A percentile compares a stretch with the other conserved stretches of the same genome.
Conservation (phyloP, 768 basidiomycete species). For the Calocera cornea region DNA sequence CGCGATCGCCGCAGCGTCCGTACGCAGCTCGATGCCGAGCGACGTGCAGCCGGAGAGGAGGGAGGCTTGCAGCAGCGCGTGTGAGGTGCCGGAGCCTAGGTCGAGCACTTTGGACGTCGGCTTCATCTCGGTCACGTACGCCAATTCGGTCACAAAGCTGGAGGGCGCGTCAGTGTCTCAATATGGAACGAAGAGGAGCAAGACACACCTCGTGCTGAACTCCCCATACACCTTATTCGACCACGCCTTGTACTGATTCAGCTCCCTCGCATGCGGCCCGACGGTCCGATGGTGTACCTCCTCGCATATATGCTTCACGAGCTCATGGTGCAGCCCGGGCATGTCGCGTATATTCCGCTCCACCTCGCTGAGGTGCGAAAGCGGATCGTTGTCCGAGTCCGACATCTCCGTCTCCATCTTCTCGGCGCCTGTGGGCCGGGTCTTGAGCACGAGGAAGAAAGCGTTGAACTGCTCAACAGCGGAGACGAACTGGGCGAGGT, state of each 20-base stretch:
- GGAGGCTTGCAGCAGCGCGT: slow-evolving; percentile 68
- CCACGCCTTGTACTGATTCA: slow-evolving; percentile 73
- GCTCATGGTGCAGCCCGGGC: slow-evolving; percentile 43
- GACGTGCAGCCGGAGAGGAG: slow-evolving; percentile 65
- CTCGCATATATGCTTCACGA: slow-evolving; percentile 65
- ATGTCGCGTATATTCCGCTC: slow-evolving; percentile 4
- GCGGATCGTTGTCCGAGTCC: slow-evolving; percentile 6
- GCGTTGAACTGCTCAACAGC: slow-evolving; percentile 50
- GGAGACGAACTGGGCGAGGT: slow-evolving; percentile 58
- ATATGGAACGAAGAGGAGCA: slow-evolving; percentile 16
- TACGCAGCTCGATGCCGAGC: slow-evolving; percentile 70
- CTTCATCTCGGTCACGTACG: slow-evolving; percentile 40
- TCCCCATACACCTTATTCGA: slow-evolving; percentile 76
- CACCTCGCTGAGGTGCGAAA: not conserved
- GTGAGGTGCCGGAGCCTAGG: slow-evolving; percentile 75
- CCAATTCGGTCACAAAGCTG: slow-evolving; percentile 46
- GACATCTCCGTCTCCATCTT: slow-evolving; percentile 29
- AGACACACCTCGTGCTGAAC: slow-evolving; percentile 51
- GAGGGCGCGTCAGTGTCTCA: not conserved
- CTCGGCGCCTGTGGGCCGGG: slow-evolving; percentile 30
- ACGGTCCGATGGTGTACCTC: slow-evolving; percentile 90
- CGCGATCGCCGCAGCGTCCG: slow-evolving; percentile 69
- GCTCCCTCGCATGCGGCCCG: slow-evolving; percentile 70
- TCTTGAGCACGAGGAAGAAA: slow-evolving; percentile 50
- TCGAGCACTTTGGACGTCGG: slow-evolving; percentile 64